Evolutionary conservation across 2,329 filamentous ascomycete species (phyloP), one percentile per base, ranked within the genome.

Genomic region (Coniochaeta ligniaria): DNA sequence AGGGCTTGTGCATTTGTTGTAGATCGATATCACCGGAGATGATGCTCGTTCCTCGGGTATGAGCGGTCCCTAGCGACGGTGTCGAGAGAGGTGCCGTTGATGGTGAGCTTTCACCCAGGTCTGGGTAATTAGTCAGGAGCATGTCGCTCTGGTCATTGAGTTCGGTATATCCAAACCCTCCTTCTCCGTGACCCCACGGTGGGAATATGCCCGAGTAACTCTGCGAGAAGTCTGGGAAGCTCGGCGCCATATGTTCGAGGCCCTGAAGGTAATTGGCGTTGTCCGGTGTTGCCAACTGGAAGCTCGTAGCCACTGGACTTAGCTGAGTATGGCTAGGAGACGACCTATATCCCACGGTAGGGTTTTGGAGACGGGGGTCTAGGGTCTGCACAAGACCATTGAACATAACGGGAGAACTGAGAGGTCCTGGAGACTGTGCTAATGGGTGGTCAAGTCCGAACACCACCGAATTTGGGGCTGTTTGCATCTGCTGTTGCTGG

Each of bases 11-110:
- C n/a, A 24, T 17, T n/a, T 24, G 31, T 22, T 57, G 54, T 14
- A 52, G 11, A 14, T 52, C 47, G 14, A 28, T 12, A 14, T 52
- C 47, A 17, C 47, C 47, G 1, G 79, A 81, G 66, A 78, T 72
- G 52, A 79, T 78, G 69, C 78, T 82, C 9, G 17, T 71, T 66
- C 20, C 69, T 67, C 59, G 74, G 65, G 31, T 70, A 68, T 4
- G 72, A 68, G 43, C 76, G 73, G 24, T 73, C 71, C 5, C 68
- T 63, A 2, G 68, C 66, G 14, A 69, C 64, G 3, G 72, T 67
- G 12, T 74, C 72, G 22, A 71, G 61, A 12, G 66, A 24, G 17
- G 17, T 28, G 26, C 54, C 17, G 16, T n/a, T 2, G 54, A 57
- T n/a, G 35, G 54, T 22, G 31, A 28, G 16, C 17, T 11, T 35